Conservation (phyloP, 495 filamentous ascomycete species). For the Penicillium cinerascens region DNA sequence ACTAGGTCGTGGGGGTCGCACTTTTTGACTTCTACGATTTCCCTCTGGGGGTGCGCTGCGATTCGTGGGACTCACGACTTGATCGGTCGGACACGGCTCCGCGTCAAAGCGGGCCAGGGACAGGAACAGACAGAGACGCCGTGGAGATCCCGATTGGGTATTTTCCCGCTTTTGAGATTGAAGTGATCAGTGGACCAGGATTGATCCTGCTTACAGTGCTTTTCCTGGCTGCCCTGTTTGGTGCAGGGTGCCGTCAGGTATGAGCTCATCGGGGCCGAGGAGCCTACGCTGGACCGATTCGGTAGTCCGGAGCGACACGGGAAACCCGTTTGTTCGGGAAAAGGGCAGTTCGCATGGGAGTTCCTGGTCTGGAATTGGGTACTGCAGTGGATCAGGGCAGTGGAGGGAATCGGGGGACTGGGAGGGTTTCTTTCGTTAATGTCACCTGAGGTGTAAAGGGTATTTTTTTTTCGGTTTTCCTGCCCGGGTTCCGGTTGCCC, state of each 20-base stretch:
- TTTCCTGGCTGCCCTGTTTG: background rate
- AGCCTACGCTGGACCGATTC: slow-evolving; percentile 5
- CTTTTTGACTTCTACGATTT: too few species aligned
- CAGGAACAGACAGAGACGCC: too few species aligned
- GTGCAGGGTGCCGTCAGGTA: background rate
- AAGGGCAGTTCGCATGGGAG: slow-evolving; percentile 2
- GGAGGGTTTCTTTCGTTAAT: too few species aligned
- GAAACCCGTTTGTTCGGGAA: slow-evolving; percentile 10
- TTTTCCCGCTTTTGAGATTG: background rate
- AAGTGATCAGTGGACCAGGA: background rate
- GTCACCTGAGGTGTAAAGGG: too few species aligned
- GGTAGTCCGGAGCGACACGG: slow-evolving; percentile 16
- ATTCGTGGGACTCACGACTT: background rate
- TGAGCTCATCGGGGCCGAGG: background rate
- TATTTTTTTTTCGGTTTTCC: too few species aligned
- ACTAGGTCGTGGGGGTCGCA: background rate
- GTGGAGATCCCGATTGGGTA: slow-evolving; percentile 1
- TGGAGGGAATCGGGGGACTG: background rate
- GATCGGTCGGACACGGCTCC: slow-evolving; percentile 10
- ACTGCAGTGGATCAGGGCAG: background rate
- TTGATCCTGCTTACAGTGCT: background rate
- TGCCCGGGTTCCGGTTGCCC: background rate
- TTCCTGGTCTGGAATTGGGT: background rate
- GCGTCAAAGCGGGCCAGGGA: slow-evolving; percentile 2
- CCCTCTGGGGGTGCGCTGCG: too few species aligned